Conservation (phyloP, 805 yeast species). For the Zygoascus bituminiphila region DNA sequence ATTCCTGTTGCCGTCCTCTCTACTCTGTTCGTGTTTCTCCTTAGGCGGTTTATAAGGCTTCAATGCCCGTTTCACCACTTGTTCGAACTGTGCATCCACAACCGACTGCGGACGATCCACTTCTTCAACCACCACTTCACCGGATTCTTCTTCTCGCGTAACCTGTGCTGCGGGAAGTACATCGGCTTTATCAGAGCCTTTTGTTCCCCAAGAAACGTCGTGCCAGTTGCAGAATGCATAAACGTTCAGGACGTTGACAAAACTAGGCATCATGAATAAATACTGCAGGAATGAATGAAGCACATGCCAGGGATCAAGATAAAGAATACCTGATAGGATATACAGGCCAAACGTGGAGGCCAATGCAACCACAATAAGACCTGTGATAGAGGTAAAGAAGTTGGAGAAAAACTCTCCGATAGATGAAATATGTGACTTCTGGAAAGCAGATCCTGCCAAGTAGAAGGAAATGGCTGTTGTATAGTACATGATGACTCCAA, state of each 20-base stretch:
- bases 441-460: conserved; percentile 48
- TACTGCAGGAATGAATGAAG: conserved; percentile 41
- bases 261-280: conserved; percentile 30
- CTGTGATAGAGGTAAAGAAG: conserved; percentile 38
- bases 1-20: conserved; percentile 32
- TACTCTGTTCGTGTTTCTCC: conserved; percentile 15
- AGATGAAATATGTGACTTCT: conserved; percentile 24
- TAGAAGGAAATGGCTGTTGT: conserved; percentile 50
- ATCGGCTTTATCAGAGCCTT: conserved; percentile 48
- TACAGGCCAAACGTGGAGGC: conserved; percentile 55
- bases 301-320: conserved; percentile 62
- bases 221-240: conserved; percentile 66
- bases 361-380: conserved; percentile 52
- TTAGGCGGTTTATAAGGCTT: conserved; percentile 39
- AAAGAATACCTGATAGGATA: conserved; percentile 48
- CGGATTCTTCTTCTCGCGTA: conserved; percentile 46
- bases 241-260: conserved; percentile 44
- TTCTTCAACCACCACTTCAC: conserved; percentile 43
- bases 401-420: conserved; percentile 25
- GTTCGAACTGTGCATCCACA: conserved; percentile 43
- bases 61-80: conserved; percentile 44
- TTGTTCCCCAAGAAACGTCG: conserved; percentile 71
- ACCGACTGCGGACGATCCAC: conserved; percentile 42
- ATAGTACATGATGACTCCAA: conserved; percentile 54
- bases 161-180: conserved; percentile 45